These are phyloP conservation scores for Botrytis tulipae DNA, from an alignment of 2,329 filamentous ascomycete species.

Conservation along the genomic window DNA sequence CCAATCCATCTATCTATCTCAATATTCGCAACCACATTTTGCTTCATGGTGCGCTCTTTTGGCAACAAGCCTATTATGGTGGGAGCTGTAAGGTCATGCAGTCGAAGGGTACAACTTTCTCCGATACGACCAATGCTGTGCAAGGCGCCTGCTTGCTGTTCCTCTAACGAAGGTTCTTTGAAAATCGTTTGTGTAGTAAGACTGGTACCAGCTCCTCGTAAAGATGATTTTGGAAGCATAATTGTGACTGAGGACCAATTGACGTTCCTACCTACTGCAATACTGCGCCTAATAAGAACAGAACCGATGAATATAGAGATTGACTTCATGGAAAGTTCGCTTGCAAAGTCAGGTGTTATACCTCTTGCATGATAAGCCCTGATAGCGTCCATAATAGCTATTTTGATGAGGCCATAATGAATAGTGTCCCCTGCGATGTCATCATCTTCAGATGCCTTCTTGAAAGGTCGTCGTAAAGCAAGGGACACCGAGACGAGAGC, in stretches of 20 bases:
- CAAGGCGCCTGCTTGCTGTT: neutral
- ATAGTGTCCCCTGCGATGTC: slow-evolving; percentile 66
- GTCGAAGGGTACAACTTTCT: slow-evolving; percentile 35
- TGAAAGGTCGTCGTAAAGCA: slow-evolving; percentile 55
- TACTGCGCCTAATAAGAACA: accelerated
- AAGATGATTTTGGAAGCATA: slow-evolving; percentile 64
- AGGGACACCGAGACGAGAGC: slow-evolving; percentile 59
- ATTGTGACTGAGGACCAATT: slow-evolving; percentile 45
- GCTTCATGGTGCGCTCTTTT: slow-evolving; percentile 66
- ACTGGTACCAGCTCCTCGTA: slow-evolving; percentile 58
- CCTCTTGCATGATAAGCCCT: neutral
- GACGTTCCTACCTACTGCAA: neutral
- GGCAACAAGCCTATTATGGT: slow-evolving; percentile 70
- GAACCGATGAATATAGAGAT: neutral
- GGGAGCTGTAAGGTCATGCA: slow-evolving; percentile 61
- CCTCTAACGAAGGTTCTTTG: slow-evolving; percentile 16
- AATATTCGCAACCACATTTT: slow-evolving; percentile 63
- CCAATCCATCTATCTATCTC: slow-evolving; percentile 51
- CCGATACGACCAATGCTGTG: neutral
- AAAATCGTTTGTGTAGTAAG: slow-evolving; percentile 47
- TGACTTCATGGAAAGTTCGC: neutral
- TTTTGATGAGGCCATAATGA: slow-evolving; percentile 71
- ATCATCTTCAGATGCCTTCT: slow-evolving; percentile 57
- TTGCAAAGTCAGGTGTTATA: too few relatives aligned
- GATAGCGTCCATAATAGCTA: slow-evolving; percentile 53